Percentiles rank a stretch among this genome's conserved stretches.
Conservation (phyloP, 2,329 filamentous ascomycete genomes). For the Apiospora hydei region DNA sequence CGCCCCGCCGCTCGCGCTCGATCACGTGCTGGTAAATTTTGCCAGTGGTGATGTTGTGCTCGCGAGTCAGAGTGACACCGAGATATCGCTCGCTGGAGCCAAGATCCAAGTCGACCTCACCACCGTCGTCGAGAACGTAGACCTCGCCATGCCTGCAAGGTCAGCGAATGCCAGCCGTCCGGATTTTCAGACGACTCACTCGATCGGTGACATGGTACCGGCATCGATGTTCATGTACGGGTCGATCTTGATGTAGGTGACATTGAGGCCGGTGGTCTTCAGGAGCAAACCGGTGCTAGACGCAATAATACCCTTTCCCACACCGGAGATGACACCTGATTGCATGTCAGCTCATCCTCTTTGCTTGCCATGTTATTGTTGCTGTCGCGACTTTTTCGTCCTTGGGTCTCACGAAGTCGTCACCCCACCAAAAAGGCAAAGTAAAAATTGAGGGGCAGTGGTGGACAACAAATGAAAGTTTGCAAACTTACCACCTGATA, state of each 20-base stretch:
- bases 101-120: slow-evolving; percentile 62
- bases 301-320: slow-evolving; percentile 68
- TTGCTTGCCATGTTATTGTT: neutral
- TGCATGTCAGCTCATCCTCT: neutral
- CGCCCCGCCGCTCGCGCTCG: slow-evolving; percentile 66
- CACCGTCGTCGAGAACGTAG: slow-evolving; percentile 86
- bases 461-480: neutral
- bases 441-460: neutral
- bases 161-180: neutral
- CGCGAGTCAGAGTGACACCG: slow-evolving; percentile 78
- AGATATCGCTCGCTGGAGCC: slow-evolving; percentile 72
- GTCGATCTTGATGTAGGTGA: slow-evolving; percentile 59
- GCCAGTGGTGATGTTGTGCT: slow-evolving; percentile 97
- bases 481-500: slow-evolving; percentile 24
- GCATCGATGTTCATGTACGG: slow-evolving; percentile 80
- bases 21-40: slow-evolving; percentile 95
- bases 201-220: slow-evolving; percentile 58
- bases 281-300: slow-evolving; percentile 77
- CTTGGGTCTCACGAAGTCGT: neutral
- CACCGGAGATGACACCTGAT: slow-evolving; percentile 50
- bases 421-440: slow-evolving; percentile 12
- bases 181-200: slow-evolving; percentile 36
- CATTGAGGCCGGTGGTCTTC: slow-evolving; percentile 81
- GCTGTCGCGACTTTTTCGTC: neutral
- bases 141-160: slow-evolving; percentile 78